Evolutionary conservation across 306 rosid species (phyloP).

Genomic region (Luffa acutangula): DNA sequence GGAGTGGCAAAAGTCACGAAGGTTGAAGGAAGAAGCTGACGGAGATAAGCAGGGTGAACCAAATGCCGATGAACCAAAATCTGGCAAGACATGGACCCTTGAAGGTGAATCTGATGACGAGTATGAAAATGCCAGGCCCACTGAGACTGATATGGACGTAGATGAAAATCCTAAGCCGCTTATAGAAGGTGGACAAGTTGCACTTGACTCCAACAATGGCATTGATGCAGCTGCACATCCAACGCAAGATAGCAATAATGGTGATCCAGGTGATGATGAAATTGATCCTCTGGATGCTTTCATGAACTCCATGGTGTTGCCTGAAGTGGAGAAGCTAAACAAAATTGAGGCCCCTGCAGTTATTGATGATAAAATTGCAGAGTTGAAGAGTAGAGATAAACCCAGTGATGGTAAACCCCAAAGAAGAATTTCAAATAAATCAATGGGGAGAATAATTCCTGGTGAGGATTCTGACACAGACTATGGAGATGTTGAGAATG

Average conservation of each 20-base stretch:
- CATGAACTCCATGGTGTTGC: conserved; percentile 83
- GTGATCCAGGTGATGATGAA: conserved; percentile 43
- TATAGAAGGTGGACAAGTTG: conserved; percentile 27
- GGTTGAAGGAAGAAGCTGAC: conserved; percentile 75
- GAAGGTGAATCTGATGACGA: conserved; percentile 96
- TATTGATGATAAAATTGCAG: conserved; percentile 23
- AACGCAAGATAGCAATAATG: conserved; percentile 28
- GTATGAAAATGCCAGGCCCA: conserved; percentile 42
- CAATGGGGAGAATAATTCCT: conserved; percentile 80
- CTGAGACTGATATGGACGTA: conserved; percentile 37
- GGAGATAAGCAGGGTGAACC: conserved; percentile 58
- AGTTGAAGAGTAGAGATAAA: conserved; percentile 34
- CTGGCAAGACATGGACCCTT: conserved; percentile 82
- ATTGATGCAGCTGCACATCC: conserved; percentile 31
- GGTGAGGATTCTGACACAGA: conserved; percentile 92
- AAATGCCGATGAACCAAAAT: conserved; percentile 44
- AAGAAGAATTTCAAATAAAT: conserved; percentile 52
- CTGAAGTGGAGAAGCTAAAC: conserved; percentile 75
- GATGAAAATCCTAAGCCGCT: conserved; percentile 38
- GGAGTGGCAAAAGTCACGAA: conserved; percentile 87
- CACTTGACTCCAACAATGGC: conserved; percentile 32
- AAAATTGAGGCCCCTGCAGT: conserved; percentile 24
- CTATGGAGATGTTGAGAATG: conserved; percentile 53
- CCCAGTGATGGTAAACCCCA: conserved; percentile 31
- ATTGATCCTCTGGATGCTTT: conserved; percentile 91